A percentile compares a stretch with the other conserved stretches of the same genome.
Conservation (phyloP, 805 yeast genomes). For the Wickerhamomyces sydowiorum region DNA sequence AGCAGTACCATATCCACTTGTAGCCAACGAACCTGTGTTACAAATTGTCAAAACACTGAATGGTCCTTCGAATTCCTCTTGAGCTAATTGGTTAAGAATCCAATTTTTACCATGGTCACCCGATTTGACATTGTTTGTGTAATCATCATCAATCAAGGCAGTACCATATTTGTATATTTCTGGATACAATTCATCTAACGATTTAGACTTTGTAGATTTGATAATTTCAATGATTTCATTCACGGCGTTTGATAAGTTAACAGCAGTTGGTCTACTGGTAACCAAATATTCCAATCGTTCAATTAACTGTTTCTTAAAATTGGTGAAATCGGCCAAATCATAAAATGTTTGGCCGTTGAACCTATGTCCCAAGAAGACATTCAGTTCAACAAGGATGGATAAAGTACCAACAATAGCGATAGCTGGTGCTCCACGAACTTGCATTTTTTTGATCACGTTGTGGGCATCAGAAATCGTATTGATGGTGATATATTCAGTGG, state of each 20-base stretch:
- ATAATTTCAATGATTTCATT: conserved; percentile 30
- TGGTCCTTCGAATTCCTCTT: conserved; percentile 3
- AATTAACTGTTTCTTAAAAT: conserved; percentile 32
- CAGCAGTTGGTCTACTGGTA: conserved; percentile 92
- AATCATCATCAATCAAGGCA: conserved; percentile 65
- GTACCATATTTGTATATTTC: conserved; percentile 40
- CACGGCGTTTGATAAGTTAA: conserved; percentile 73
- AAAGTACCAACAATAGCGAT: conserved; percentile 92
- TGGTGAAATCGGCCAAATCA: conserved; percentile 25
- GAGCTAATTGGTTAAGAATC: background rate
- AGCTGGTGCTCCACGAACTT: conserved; percentile 98
- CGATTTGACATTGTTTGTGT: conserved; percentile 67
- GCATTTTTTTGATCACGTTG: conserved; percentile 82
- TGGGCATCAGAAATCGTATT: conserved; percentile 67
- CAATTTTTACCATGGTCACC: conserved; percentile 70
- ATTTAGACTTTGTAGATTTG: conserved; percentile 19
- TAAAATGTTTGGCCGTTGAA: conserved; percentile 24
- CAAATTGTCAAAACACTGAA: conserved; percentile 68
- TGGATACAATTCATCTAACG: conserved; percentile 24
- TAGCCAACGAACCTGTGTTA: conserved; percentile 94
- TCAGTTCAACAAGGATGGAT: conserved; percentile 71
- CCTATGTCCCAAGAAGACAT: conserved; percentile 23
- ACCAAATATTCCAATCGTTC: conserved; percentile 58
- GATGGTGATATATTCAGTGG: conserved; percentile 26
- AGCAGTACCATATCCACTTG: conserved; percentile 97